A percentile compares a stretch with the other conserved stretches of the same genome.
Evolutionary conservation across 2,329 filamentous ascomycete species (phyloP).

Genomic region (Paecilomyces niveus): DNA sequence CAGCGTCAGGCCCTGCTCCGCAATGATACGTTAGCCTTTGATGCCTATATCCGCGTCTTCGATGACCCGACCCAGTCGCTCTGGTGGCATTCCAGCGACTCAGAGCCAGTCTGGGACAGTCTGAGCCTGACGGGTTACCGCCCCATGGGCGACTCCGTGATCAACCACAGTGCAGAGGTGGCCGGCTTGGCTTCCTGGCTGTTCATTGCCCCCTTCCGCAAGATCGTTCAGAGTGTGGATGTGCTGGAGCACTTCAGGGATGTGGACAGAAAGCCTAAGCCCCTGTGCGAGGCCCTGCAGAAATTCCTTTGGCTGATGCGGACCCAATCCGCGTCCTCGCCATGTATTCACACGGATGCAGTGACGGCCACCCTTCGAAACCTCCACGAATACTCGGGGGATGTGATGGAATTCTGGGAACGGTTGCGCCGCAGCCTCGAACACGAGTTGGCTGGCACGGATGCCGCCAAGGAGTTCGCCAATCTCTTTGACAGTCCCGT

Average conservation of each 20-base stretch:
- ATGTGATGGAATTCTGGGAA: conserved; percentile 52
- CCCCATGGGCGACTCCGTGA: conserved; percentile 40
- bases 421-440: conserved; percentile 45
- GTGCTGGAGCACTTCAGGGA: conserved; percentile 41
- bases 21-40: conserved; percentile 55
- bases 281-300: conserved; percentile 45
- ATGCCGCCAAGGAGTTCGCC: conserved; percentile 32
- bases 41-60: conserved; percentile 54
- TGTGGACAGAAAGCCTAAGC: conserved; percentile 42
- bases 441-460: conserved; percentile 43
- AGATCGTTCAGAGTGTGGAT: conserved; percentile 46
- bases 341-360: conserved; percentile 35
- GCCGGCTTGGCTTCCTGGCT: conserved; percentile 54
- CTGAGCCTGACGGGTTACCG: conserved; percentile 52
- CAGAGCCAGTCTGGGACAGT: conserved; percentile 50
- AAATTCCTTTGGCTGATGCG: conserved; percentile 46
- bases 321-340: conserved; percentile 32
- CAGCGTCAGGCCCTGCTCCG: conserved; percentile 54
- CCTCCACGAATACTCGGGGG: conserved; percentile 39
- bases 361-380: conserved; percentile 35
- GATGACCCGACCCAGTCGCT: conserved; percentile 54
- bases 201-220: conserved; percentile 52
- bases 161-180: conserved; percentile 42
- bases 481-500: conserved; percentile 42
- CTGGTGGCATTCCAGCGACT: conserved; percentile 52